Evolutionary conservation across 306 rosid species (phyloP).

Genomic region (Cicer yamashitae): DNA sequence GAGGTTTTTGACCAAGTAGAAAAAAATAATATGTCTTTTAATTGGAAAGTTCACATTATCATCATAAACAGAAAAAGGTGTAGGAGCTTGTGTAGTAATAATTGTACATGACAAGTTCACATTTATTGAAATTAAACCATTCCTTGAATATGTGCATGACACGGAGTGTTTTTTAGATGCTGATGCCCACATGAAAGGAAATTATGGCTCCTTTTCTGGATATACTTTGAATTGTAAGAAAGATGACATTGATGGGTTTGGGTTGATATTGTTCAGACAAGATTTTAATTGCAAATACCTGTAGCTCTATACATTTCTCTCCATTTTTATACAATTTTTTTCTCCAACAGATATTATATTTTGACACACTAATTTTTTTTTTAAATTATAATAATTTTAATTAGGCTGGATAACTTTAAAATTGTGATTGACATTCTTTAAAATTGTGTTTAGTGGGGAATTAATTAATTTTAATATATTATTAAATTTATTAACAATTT

Average conservation of each 20-base stretch:
- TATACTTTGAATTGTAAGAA: conserved; percentile 41
- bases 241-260: conserved; percentile 33
- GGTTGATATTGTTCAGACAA: conserved; percentile 41
- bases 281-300: conserved; percentile 37
- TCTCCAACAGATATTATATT: too few relatives aligned
- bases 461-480: too few relatives aligned
- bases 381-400: too few relatives aligned
- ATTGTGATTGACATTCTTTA: too few relatives aligned
- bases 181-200: conserved; percentile 50
- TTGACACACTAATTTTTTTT: too few relatives aligned
- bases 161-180: conserved; percentile 47
- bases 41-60: conserved; percentile 12
- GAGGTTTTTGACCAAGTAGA: not conserved
- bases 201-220: conserved; percentile 47
- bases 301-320: conserved; percentile 28
- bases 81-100: conserved; percentile 56
- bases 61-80: conserved; percentile 50
- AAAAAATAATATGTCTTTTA: not conserved
- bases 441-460: too few relatives aligned
- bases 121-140: conserved; percentile 42
- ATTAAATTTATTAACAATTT: too few relatives aligned
- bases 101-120: conserved; percentile 58
- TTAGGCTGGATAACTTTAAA: too few relatives aligned
- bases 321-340: not conserved
- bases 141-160: conserved; percentile 46